Conservation (phyloP, 1,139 yeast genomes). For the Pichia sp. region DNA sequence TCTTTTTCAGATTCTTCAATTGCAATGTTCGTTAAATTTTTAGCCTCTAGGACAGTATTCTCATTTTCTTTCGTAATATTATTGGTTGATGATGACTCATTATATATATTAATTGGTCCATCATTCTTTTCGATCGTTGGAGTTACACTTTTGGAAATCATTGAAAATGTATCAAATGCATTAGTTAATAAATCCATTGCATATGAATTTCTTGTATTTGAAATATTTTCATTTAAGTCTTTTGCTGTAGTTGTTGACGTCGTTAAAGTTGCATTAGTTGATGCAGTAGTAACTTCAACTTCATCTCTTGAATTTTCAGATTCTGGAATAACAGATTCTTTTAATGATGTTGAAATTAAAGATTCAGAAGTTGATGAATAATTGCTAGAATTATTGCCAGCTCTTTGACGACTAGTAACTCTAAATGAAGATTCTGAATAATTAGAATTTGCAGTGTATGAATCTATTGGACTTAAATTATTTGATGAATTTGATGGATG, state of each 20-base stretch:
- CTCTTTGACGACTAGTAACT: not conserved
- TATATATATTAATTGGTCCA: not conserved
- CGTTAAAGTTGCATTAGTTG: no score
- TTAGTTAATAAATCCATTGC: constrained; percentile 14
- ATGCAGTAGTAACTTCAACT: not conserved
- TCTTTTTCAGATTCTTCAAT: constrained; percentile 11
- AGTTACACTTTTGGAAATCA: constrained; percentile 5
- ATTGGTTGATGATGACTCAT: not conserved
- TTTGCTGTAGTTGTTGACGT: not conserved
- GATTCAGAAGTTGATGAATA: constrained; percentile 16
- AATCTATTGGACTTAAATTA: constrained; percentile 22
- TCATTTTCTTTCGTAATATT: not conserved
- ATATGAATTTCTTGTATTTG: constrained; percentile 8
- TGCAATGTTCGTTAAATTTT: constrained; percentile 22
- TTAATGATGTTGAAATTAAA: constrained; percentile 14
- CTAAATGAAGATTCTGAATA: constrained; percentile 22
- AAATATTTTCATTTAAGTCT: not conserved
- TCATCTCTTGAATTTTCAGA: constrained; percentile 1
- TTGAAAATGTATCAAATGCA: constrained; percentile 15
- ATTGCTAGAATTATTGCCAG: no score
- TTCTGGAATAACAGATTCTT: constrained; percentile 1
- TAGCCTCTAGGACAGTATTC: not conserved
- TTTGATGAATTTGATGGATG: constrained; percentile 49
- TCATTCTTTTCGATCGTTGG: not conserved
- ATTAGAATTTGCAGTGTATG: constrained; percentile 23